A percentile compares a stretch with the other conserved stretches of the same genome.
These are phyloP conservation scores for Mucor mucedo DNA, from an alignment of 371 early-diverging fungal genomes.

Conservation along the genomic window DNA sequence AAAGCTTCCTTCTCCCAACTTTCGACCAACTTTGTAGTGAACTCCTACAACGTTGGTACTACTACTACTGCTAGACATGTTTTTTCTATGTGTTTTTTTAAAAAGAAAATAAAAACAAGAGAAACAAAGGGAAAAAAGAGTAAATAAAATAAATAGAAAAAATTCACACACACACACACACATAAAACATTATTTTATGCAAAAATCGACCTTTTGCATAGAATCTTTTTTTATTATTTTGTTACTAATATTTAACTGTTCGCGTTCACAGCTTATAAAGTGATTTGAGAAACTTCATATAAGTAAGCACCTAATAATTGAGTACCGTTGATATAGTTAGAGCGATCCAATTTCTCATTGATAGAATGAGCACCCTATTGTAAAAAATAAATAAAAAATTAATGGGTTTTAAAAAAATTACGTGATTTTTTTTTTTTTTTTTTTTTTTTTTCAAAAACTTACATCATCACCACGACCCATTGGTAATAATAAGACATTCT, in stretches of 20 bases:
- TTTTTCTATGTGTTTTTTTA: background rate
- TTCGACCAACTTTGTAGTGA: slow-evolving; percentile 89
- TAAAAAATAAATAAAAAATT: background rate
- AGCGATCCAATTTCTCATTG: slow-evolving; percentile 94
- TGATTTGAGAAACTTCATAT: slow-evolving; percentile 75
- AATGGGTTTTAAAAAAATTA: slow-evolving; percentile 4
- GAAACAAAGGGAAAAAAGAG: background rate
- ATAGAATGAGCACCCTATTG: slow-evolving; percentile 92
- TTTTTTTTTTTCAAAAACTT: slow-evolving; percentile 22
- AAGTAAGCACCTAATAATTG: slow-evolving; percentile 91
- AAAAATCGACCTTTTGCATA: background rate
- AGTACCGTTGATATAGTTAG: slow-evolving; percentile 94
- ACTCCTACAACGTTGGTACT: slow-evolving; percentile 78
- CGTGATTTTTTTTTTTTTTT: background rate
- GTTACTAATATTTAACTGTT: background rate
- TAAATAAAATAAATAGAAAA: background rate
- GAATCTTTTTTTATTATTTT: slow-evolving; percentile 6
- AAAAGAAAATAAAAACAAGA: slow-evolving; percentile 1
- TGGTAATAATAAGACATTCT: slow-evolving; percentile 90
- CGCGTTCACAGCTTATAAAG: slow-evolving; percentile 20
- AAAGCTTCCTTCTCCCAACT: slow-evolving; percentile 94
- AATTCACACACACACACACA: background rate
- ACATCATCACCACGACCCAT: slow-evolving; percentile 91
- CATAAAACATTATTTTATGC: background rate
- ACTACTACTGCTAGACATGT: slow-evolving; percentile 23